These are phyloP conservation scores for Mycena capillaripes DNA, from an alignment of 768 basidiomycete genomes.

Conservation along the genomic window DNA sequence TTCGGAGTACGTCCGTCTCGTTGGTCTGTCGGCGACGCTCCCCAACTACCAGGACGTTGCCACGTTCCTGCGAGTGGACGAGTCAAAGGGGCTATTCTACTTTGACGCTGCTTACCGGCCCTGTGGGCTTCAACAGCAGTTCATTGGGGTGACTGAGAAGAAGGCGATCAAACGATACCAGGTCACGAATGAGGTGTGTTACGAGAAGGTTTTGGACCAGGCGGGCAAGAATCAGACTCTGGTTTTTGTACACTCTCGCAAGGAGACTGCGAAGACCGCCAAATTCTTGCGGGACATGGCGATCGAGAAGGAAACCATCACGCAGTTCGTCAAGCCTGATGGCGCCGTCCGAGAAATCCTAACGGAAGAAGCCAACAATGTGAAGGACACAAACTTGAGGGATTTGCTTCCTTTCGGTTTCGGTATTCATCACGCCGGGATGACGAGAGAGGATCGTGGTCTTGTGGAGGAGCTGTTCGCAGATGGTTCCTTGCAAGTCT, in stretches of 20 bases:
- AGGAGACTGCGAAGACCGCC: slow-evolving; percentile 98
- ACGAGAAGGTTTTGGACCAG: slow-evolving; percentile 98
- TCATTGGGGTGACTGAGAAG: slow-evolving; percentile 98
- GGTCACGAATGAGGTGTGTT: slow-evolving; percentile 98
- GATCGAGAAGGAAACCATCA: slow-evolving; percentile 96
- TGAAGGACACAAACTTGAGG: slow-evolving; percentile 85
- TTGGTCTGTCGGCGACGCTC: slow-evolving; percentile 97
- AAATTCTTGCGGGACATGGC: slow-evolving; percentile 95
- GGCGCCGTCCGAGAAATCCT: slow-evolving; percentile 93
- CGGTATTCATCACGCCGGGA: slow-evolving; percentile 97
- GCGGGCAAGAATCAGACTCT: slow-evolving; percentile 89
- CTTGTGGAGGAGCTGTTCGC: slow-evolving; percentile 96
- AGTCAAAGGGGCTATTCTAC: slow-evolving; percentile 93
- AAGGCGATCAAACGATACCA: slow-evolving; percentile 99
- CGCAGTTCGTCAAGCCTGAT: slow-evolving; percentile 95
- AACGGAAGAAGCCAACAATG: slow-evolving; percentile 84
- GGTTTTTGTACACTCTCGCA: slow-evolving; percentile 98
- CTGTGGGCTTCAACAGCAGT: slow-evolving; percentile 95
- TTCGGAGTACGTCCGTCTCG: slow-evolving; percentile 90
- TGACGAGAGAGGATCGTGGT: slow-evolving; percentile 91
- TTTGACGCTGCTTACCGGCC: slow-evolving; percentile 96
- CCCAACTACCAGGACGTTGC: slow-evolving; percentile 99
- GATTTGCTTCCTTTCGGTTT: slow-evolving; percentile 97
- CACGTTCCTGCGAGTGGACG: slow-evolving; percentile 95
- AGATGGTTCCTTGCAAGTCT: slow-evolving; percentile 92